Conservation (phyloP, 192 early-diverging fungal species). For the Allomyces macrogynus region DNA sequence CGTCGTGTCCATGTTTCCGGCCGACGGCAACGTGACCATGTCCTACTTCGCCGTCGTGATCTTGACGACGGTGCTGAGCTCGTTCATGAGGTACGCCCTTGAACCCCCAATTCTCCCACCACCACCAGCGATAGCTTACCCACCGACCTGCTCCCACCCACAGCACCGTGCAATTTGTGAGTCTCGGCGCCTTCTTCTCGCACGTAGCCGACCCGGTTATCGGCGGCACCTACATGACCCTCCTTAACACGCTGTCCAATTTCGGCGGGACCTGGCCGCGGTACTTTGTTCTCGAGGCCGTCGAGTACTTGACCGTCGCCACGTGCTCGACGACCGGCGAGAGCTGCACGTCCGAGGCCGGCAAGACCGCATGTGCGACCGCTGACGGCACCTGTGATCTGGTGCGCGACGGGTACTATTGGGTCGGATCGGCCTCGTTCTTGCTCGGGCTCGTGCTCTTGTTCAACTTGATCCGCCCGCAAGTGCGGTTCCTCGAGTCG, state of each 20-base stretch:
- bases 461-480: constrained; percentile 35
- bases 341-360: constrained; percentile 39
- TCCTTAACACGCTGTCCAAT: constrained; percentile 85
- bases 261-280: constrained; percentile 95
- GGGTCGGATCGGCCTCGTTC: constrained; percentile 48
- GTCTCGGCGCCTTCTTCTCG: constrained; percentile 84
- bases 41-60: constrained; percentile 64
- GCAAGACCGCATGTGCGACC: constrained; percentile 33
- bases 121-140: too few species aligned
- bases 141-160: constrained; percentile 6
- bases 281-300: constrained; percentile 76
- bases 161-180: constrained; percentile 87
- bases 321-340: constrained; percentile 34
- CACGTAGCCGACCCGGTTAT: constrained; percentile 88
- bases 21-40: constrained; percentile 30
- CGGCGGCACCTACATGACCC: constrained; percentile 44
- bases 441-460: constrained; percentile 42
- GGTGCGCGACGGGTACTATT: constrained; percentile 70
- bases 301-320: constrained; percentile 74
- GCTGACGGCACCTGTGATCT: constrained; percentile 47
- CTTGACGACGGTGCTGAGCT: constrained; percentile 51
- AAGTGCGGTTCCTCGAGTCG: constrained; percentile 33
- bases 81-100: constrained; percentile 45
- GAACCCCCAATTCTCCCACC: too few species aligned
- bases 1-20: constrained; percentile 59